Percentiles rank a stretch among this genome's conserved stretches.
Evolutionary conservation across 306 rosid species (phyloP).

Genomic region (Purshia tridentata): DNA sequence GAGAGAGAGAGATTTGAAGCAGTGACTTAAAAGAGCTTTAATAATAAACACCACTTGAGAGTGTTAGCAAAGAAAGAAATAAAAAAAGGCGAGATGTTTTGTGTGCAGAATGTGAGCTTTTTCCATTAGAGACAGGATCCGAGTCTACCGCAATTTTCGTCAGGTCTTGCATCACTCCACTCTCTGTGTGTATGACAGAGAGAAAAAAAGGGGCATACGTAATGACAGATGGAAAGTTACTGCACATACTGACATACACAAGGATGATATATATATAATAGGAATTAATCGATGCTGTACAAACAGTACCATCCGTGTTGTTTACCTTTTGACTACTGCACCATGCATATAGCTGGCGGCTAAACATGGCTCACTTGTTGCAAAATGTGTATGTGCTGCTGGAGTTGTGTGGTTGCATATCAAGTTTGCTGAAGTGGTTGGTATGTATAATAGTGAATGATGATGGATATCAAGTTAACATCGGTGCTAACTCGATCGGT

Average conservation of each 20-base stretch:
- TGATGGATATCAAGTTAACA: too few species aligned
- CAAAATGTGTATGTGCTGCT: too few species aligned
- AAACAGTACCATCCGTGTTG: slow-evolving; percentile 13
- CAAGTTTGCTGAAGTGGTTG: too few species aligned
- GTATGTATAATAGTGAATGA: too few species aligned
- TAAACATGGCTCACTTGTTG: not conserved
- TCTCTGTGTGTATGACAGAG: not conserved
- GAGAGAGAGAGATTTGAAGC: slow-evolving; percentile 5
- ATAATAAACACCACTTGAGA: not conserved
- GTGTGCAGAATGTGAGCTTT: slow-evolving; percentile 24
- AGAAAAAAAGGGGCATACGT: not conserved
- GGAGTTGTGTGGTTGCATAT: too few species aligned
- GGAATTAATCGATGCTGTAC: too few species aligned
- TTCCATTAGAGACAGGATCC: slow-evolving; percentile 74
- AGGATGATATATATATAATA: too few species aligned
- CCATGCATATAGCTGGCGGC: slow-evolving; percentile 8
- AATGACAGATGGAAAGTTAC: slow-evolving; percentile 4
- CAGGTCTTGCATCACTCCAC: slow-evolving; percentile 37
- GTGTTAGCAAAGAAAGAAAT: not conserved
- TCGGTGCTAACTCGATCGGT: too few species aligned
- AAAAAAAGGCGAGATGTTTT: slow-evolving; percentile 2
- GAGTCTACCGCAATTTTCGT: slow-evolving; percentile 75
- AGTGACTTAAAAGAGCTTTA: not conserved
- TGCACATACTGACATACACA: not conserved
- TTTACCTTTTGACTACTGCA: not conserved